Evolutionary conservation across 805 yeast genomes (phyloP).

Genomic region (Kodamaea nitidulidarum): DNA sequence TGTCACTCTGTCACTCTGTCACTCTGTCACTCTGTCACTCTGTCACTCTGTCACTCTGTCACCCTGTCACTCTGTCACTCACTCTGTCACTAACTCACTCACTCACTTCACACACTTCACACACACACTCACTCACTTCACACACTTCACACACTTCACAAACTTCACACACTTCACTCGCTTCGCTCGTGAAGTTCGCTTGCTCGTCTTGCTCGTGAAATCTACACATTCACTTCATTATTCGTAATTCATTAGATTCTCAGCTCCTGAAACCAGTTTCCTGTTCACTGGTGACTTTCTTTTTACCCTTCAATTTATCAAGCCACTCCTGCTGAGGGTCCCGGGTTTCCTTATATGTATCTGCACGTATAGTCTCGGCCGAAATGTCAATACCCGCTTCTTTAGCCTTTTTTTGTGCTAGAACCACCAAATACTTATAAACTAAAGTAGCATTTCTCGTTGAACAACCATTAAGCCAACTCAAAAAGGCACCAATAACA

Average conservation of each 20-base stretch:
- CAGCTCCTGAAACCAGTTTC: background rate
- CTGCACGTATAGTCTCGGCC: background rate
- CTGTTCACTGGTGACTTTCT: background rate
- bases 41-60: too few species aligned
- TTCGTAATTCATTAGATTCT: too few species aligned
- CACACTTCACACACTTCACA: background rate
- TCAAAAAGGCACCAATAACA: constrained; percentile 66
- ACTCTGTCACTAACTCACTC: too few species aligned
- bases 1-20: too few species aligned
- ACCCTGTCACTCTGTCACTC: too few species aligned
- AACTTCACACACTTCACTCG: background rate
- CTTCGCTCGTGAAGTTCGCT: too few species aligned
- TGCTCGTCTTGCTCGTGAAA: too few species aligned
- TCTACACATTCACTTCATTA: too few species aligned
- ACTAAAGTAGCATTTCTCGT: constrained; percentile 85
- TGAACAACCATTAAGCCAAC: constrained; percentile 83
- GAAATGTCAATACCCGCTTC: background rate
- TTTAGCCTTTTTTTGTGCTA: constrained; percentile 13
- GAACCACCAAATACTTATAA: constrained; percentile 32
- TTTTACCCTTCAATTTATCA: constrained; percentile 4
- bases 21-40: too few species aligned
- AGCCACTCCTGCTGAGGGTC: constrained; percentile 7
- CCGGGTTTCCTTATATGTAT: constrained; percentile 1
- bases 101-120: too few species aligned
- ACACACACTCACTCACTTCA: too few species aligned